Evolutionary conservation across 2,329 filamentous ascomycete species (phyloP).

Genomic region (Cyclaneusma minus): DNA sequence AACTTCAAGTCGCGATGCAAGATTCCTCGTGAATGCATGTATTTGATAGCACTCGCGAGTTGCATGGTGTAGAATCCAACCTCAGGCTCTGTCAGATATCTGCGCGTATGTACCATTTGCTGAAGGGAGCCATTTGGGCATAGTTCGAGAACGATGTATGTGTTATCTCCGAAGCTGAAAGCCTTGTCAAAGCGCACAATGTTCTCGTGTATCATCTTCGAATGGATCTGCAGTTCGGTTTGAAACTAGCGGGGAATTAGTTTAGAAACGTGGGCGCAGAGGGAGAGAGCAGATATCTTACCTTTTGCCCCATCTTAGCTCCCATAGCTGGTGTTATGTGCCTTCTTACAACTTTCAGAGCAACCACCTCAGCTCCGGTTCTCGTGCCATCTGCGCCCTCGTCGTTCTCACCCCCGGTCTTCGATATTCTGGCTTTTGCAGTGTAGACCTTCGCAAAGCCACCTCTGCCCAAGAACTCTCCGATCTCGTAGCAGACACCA

Average conservation of each 20-base stretch:
- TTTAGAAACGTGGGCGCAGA: neutral
- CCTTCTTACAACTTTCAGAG: constrained; percentile 71
- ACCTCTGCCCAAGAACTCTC: constrained; percentile 62
- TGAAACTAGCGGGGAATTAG: constrained; percentile 35
- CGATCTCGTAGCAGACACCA: constrained; percentile 68
- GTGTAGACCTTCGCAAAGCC: constrained; percentile 75
- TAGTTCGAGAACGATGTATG: constrained; percentile 86
- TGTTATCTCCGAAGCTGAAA: constrained; percentile 77
- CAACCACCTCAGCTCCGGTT: constrained; percentile 53
- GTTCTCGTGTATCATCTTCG: constrained; percentile 90
- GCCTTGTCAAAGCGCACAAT: constrained; percentile 92
- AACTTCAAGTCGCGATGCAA: constrained; percentile 97
- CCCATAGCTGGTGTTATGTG: constrained; percentile 52
- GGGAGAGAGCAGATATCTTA: constrained; percentile 22
- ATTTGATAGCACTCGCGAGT: constrained; percentile 93
- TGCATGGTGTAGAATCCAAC: constrained; percentile 89
- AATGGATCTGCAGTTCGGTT: constrained; percentile 91
- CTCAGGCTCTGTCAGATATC: constrained; percentile 82
- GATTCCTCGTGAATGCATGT: constrained; percentile 89
- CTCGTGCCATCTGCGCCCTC: constrained; percentile 48
- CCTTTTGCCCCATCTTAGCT: constrained; percentile 65
- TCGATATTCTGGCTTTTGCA: no score
- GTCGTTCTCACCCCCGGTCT: no score
- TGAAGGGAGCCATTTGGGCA: constrained; percentile 93
- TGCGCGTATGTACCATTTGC: constrained; percentile 91